These are phyloP conservation scores for Debaryomycetaceae sp. DNA, from an alignment of 1,139 yeast species.

Conservation along the genomic window DNA sequence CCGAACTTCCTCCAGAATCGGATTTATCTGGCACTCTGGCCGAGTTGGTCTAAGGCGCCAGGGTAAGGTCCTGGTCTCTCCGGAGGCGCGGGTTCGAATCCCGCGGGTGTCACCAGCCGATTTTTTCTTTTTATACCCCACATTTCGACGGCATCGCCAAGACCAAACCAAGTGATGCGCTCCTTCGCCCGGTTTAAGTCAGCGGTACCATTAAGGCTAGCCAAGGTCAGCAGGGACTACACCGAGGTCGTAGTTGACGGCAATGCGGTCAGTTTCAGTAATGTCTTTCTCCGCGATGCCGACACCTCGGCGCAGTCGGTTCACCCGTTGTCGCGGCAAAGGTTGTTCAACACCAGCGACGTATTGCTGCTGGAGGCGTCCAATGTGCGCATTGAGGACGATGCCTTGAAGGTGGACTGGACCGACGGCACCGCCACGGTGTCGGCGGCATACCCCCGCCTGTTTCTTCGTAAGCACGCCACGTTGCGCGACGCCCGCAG, in stretches of 20 bases:
- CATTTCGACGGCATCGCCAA: too few species aligned
- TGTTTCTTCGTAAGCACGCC: conserved; percentile 45
- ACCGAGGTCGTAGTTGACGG: conserved; percentile 19
- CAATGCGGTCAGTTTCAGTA: conserved; percentile 39
- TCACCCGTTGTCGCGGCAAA: conserved; percentile 58
- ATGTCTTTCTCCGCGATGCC: conserved; percentile 63
- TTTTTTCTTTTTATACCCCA: conserved; percentile 22
- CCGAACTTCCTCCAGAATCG: conserved; percentile 2
- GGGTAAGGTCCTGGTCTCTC: conserved; percentile 53
- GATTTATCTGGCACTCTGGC: conserved; percentile 30
- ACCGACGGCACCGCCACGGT: conserved; percentile 29
- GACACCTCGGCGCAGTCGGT: conserved; percentile 48
- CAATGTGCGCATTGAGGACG: conserved; percentile 18
- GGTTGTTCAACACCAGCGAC: conserved; percentile 60
- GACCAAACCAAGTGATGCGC: too few species aligned
- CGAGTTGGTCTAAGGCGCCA: conserved; percentile 49
- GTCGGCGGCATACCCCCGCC: conserved; percentile 12
- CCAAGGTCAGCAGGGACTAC: conserved; percentile 14
- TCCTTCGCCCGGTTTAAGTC: too few species aligned
- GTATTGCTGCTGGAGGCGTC: conserved; percentile 23
- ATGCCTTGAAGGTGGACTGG: conserved; percentile 50
- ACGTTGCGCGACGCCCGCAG: conserved; percentile 26
- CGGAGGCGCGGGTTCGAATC: conserved; percentile 59
- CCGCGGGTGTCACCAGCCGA: conserved; percentile 49
- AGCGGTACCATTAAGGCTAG: too few species aligned